phyloP scores from a whole-genome alignment of 2,329 filamentous ascomycete species.

The Clarireedia sp. region DNA sequence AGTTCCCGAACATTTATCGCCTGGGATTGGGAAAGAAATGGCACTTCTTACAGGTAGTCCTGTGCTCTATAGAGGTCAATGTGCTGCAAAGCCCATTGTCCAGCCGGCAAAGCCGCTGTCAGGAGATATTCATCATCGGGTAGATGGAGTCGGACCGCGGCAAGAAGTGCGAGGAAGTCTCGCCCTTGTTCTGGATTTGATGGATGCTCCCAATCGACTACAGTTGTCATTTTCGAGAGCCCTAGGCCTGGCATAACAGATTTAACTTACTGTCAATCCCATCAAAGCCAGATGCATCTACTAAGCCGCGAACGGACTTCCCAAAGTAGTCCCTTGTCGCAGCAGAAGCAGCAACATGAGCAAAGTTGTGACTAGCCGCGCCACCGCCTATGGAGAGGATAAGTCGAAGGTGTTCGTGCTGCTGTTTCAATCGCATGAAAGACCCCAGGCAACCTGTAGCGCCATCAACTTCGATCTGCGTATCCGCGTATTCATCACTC shows the following conservation, averaged over 20 bases:
- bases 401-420: conserved; percentile 64
- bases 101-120: conserved; percentile 64
- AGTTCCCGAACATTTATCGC: background rate
- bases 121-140: conserved; percentile 61
- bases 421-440: conserved; percentile 63
- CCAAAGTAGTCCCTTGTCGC: conserved; percentile 61
- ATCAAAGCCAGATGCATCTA: conserved; percentile 64
- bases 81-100: conserved; percentile 55
- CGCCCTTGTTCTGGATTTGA: conserved; percentile 55
- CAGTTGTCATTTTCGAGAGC: background rate
- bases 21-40: background rate
- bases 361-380: conserved; percentile 57
- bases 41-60: conserved; percentile 42
- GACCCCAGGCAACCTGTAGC: conserved; percentile 64
- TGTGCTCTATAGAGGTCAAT: conserved; percentile 59
- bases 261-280: conserved; percentile 62
- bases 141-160: conserved; percentile 57
- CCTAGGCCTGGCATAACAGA: background rate
- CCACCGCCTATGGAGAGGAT: conserved; percentile 70
- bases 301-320: conserved; percentile 54
- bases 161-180: conserved; percentile 63
- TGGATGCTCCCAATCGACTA: conserved; percentile 79
- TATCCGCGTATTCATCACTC: conserved; percentile 72
- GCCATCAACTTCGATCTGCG: conserved; percentile 63
- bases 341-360: conserved; percentile 55